Evolutionary conservation across 768 basidiomycete genomes (phyloP).

Genomic region (Fomitopsis serialis): DNA sequence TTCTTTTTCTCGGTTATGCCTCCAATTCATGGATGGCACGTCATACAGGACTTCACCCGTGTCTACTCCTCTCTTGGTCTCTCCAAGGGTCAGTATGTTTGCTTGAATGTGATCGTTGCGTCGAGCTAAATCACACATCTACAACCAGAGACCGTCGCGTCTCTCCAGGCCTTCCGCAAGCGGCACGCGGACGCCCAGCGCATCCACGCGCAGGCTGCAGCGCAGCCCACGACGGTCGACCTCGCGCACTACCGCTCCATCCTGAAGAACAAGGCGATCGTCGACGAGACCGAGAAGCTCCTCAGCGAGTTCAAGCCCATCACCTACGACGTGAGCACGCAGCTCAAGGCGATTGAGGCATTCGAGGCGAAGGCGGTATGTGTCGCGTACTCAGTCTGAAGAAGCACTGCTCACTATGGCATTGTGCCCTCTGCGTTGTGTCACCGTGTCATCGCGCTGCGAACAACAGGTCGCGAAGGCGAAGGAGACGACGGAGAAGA

Average conservation of each 20-base stretch:
- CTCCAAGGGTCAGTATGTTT: slow-evolving; percentile 65
- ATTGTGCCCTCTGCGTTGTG: background rate
- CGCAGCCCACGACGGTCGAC: slow-evolving; percentile 81
- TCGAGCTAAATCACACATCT: background rate
- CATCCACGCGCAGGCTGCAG: slow-evolving; percentile 53
- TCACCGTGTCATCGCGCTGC: background rate
- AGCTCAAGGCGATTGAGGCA: slow-evolving; percentile 92
- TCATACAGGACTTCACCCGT: slow-evolving; percentile 71
- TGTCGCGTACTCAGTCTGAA: slow-evolving; percentile 9
- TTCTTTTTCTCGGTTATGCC: background rate
- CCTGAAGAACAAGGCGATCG: slow-evolving; percentile 88
- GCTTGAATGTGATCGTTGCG: too few relatives aligned
- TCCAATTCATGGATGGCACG: slow-evolving; percentile 6
- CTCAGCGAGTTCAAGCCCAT: slow-evolving; percentile 89
- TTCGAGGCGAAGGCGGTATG: slow-evolving; percentile 95
- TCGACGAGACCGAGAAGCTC: slow-evolving; percentile 90
- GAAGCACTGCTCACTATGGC: background rate
- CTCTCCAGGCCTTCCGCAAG: slow-evolving; percentile 94
- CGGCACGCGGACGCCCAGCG: slow-evolving; percentile 87
- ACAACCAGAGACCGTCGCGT: slow-evolving; percentile 74
- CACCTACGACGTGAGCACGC: slow-evolving; percentile 84
- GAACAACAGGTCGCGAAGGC: slow-evolving; percentile 73
- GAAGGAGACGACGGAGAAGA: slow-evolving; percentile 83
- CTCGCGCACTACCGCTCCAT: slow-evolving; percentile 86
- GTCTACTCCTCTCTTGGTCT: slow-evolving; percentile 79